A percentile compares a stretch with the other conserved stretches of the same genome.
These are phyloP conservation scores for Pleurotus ostreatus DNA, from an alignment of 768 basidiomycete genomes.

Conservation along the genomic window DNA sequence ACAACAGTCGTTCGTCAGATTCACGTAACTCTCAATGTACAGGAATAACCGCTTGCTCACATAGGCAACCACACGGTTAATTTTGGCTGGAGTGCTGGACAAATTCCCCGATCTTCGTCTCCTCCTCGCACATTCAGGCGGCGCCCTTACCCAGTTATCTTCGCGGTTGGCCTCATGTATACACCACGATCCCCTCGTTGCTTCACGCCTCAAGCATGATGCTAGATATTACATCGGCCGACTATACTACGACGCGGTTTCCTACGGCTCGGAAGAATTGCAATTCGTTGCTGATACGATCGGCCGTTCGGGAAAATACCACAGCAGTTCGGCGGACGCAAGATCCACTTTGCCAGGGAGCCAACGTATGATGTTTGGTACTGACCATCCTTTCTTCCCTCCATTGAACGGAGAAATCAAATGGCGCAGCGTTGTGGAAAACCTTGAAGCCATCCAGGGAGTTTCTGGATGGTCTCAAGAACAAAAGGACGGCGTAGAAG, in stretches of 20 bases:
- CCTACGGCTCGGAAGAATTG: conserved; percentile 84
- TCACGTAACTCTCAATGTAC: background rate
- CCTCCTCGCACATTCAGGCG: conserved; percentile 85
- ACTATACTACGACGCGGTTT: conserved; percentile 83
- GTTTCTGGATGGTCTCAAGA: conserved; percentile 57
- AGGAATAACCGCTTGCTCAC: conserved; percentile 8
- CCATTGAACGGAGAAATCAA: conserved; percentile 63
- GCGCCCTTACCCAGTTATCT: conserved; percentile 78
- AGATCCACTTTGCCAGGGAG: conserved; percentile 46
- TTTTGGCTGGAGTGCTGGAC: conserved; percentile 78
- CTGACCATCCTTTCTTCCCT: conserved; percentile 91
- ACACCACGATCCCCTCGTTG: conserved; percentile 78
- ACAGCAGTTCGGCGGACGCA: conserved; percentile 25
- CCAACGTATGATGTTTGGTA: conserved; percentile 71
- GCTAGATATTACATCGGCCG: conserved; percentile 80
- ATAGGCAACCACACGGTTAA: conserved; percentile 72
- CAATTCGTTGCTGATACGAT: conserved; percentile 72
- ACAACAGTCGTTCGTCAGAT: conserved; percentile 67
- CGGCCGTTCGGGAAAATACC: conserved; percentile 52
- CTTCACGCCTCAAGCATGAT: conserved; percentile 72
- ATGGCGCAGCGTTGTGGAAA: conserved; percentile 86
- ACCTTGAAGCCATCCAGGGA: conserved; percentile 71
- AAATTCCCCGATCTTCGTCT: conserved; percentile 71
- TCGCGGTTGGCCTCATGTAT: conserved; percentile 85
- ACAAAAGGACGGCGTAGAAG: conserved; percentile 64